Base-by-base conservation (phyloP, 768 basidiomycete genomes). In the Clavulina sp. region DNA sequence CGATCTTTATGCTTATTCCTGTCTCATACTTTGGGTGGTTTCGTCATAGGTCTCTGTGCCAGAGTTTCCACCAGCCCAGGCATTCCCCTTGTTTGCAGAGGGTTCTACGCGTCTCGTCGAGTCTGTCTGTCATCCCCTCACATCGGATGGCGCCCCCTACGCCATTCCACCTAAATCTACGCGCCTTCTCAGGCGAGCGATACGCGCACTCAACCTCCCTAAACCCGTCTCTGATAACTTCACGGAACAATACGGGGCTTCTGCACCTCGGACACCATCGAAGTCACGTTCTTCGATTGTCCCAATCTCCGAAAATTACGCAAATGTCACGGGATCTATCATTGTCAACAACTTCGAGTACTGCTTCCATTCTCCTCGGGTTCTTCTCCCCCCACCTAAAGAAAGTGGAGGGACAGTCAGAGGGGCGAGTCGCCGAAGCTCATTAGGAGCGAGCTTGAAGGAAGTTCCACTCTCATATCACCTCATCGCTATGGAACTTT, bases 331-430 rank as follows among this genome's bases (percentile, higher is more conserved):
- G 13, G 43, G 43, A 16, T 13, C 9, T 13, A 26, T 46, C 43
- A 13, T 28, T 28, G 43, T 46, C 13, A 46, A 46, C 26, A 46
- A 46, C 43, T 46, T 16, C 26, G 43, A 46, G 43, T 46, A 46
- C 43, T 46, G 43, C 43, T 46, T 13, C 26, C 43, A 13, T 16
- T 46, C 43, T 46, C 43, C 43, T 26, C 43, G 43, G 13, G 9
- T 46, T 16, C 43, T 46, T 13, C 9, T 46, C 26, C 43, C 43
- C 9, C 43, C 43, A 9, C 26, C 43, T 24, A n/a, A n/a, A n/a
- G n/a, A n/a, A n/a, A n/a, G n/a, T n/a, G n/a, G n/a, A n/a, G n/a
- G n/a, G n/a, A 46, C 9, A 9, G 13, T 46, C 9, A 9, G 43
- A 46, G 1, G 13, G 24, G 13, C 13, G 26, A 13, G 13, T 9